Evolutionary conservation across 2,329 filamentous ascomycete species (phyloP).

Genomic region (Cadophora gregata): DNA sequence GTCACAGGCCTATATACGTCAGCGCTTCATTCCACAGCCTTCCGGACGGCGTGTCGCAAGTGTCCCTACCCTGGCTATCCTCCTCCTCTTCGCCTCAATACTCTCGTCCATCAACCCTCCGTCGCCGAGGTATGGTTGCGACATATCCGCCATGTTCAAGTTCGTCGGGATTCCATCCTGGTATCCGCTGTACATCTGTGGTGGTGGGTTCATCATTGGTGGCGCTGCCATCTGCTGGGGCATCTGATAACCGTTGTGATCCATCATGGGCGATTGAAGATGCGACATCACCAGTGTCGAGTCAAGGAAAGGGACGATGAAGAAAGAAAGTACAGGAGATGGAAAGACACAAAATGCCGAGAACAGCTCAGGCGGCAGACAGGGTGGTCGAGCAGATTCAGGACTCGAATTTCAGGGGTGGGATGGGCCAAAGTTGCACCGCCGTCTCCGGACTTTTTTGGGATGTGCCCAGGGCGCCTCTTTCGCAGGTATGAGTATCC

Average conservation of each 20-base stretch:
- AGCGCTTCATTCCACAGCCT: slow-evolving; percentile 22
- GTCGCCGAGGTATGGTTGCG: slow-evolving; percentile 66
- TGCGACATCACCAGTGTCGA: slow-evolving; percentile 27
- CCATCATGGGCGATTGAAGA: slow-evolving; percentile 37
- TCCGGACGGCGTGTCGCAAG: slow-evolving; percentile 24
- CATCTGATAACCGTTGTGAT: slow-evolving; percentile 59
- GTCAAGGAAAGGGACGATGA: background rate
- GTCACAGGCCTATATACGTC: slow-evolving; percentile 58
- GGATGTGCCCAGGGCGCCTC: background rate
- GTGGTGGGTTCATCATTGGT: slow-evolving; percentile 68
- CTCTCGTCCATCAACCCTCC: slow-evolving; percentile 65
- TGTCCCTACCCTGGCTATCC: slow-evolving; percentile 65
- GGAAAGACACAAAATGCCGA: background rate
- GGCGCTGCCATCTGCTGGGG: slow-evolving; percentile 61
- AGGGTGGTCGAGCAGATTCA: slow-evolving; percentile 7
- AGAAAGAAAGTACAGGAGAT: background rate
- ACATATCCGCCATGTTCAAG: slow-evolving; percentile 61
- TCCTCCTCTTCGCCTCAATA: slow-evolving; percentile 74
- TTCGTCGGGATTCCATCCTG: slow-evolving; percentile 63
- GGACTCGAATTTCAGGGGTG: background rate
- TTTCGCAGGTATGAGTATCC: slow-evolving; percentile 1
- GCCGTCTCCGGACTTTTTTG: slow-evolving; percentile 9
- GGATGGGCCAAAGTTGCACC: slow-evolving; percentile 18
- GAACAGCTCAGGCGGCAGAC: slow-evolving; percentile 1
- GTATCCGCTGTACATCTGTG: slow-evolving; percentile 72